Conservation (phyloP, 169 alveolate species). For the Neospora caninum region DNA sequence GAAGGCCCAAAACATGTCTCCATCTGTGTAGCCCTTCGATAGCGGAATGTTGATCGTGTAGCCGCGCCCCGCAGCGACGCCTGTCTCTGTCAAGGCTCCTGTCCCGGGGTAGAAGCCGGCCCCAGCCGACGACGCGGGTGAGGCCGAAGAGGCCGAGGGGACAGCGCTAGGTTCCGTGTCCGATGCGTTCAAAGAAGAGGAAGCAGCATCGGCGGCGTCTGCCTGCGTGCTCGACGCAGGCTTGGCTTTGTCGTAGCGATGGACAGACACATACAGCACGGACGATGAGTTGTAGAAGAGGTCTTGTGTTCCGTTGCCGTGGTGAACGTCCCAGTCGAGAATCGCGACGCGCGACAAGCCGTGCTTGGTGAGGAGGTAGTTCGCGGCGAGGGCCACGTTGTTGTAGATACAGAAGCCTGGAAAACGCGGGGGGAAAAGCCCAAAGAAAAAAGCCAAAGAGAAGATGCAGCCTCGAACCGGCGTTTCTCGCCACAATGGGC, state of each 20-base stretch:
- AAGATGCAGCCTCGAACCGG: background rate
- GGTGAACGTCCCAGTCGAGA: slow-evolving; percentile 96
- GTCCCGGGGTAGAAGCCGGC: slow-evolving; percentile 22
- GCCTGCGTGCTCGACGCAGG: background rate
- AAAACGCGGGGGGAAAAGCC: background rate
- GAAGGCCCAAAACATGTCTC: slow-evolving; percentile 76
- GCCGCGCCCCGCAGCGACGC: slow-evolving; percentile 42
- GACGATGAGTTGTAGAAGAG: slow-evolving; percentile 78
- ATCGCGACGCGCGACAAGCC: slow-evolving; percentile 90
- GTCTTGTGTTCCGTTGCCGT: slow-evolving; percentile 96
- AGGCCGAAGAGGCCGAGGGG: background rate
- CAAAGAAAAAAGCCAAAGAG: background rate
- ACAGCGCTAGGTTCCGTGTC: background rate
- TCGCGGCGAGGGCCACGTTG: slow-evolving; percentile 93
- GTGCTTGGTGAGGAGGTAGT: slow-evolving; percentile 83
- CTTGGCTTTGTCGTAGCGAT: slow-evolving; percentile 72
- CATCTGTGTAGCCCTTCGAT: slow-evolving; percentile 71
- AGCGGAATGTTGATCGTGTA: slow-evolving; percentile 78
- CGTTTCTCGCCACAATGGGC: no score
- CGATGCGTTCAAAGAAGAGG: background rate
- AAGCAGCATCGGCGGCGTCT: background rate
- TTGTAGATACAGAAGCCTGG: slow-evolving; percentile 92
- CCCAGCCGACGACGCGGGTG: background rate
- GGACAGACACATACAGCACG: slow-evolving; percentile 77
- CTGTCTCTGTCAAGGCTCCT: background rate